Evolutionary conservation across 495 filamentous ascomycete species (phyloP).

Genomic region (Peziza echinospora): DNA sequence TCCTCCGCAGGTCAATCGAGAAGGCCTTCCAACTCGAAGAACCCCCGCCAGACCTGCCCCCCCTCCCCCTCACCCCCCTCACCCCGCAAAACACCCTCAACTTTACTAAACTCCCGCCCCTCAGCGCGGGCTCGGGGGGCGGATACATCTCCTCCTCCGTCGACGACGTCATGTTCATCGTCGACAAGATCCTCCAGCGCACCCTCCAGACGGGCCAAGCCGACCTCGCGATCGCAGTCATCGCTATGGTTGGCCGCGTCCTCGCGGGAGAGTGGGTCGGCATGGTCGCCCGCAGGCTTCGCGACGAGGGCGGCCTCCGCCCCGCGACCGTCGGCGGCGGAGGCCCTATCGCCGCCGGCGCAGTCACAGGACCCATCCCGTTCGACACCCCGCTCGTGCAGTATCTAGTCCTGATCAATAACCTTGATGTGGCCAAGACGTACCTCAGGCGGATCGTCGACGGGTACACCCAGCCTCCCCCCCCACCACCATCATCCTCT

Average conservation of each 20-base stretch:
- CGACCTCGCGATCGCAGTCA: slow-evolving; percentile 47
- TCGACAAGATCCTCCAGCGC: slow-evolving; percentile 71
- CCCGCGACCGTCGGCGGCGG: slow-evolving; percentile 54
- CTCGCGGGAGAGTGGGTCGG: slow-evolving; percentile 82
- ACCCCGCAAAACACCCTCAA: slow-evolving; percentile 28
- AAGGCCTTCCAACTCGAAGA: slow-evolving; percentile 98
- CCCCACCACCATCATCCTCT: no score
- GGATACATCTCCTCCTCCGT: slow-evolving; percentile 91
- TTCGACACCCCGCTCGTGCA: slow-evolving; percentile 63
- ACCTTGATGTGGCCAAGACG: slow-evolving; percentile 71
- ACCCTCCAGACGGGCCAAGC: slow-evolving; percentile 68
- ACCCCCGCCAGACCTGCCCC: slow-evolving; percentile 61
- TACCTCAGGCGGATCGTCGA: slow-evolving; percentile 68
- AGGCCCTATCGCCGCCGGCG: slow-evolving; percentile 41
- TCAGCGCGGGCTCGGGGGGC: no score
- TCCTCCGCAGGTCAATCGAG: slow-evolving; percentile 85
- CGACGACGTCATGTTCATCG: slow-evolving; percentile 98
- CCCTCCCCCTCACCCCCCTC: slow-evolving; percentile 14
- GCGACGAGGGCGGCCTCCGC: slow-evolving; percentile 77
- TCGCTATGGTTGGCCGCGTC: slow-evolving; percentile 64
- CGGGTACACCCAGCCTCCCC: not conserved
- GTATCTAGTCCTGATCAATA: slow-evolving; percentile 87
- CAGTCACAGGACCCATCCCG: slow-evolving; percentile 21
- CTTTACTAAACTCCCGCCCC: slow-evolving; percentile 4
- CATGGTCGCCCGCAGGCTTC: slow-evolving; percentile 95